Evolutionary conservation across 192 early-diverging fungal species (phyloP).

Genomic region (Piromyces finnis): DNA sequence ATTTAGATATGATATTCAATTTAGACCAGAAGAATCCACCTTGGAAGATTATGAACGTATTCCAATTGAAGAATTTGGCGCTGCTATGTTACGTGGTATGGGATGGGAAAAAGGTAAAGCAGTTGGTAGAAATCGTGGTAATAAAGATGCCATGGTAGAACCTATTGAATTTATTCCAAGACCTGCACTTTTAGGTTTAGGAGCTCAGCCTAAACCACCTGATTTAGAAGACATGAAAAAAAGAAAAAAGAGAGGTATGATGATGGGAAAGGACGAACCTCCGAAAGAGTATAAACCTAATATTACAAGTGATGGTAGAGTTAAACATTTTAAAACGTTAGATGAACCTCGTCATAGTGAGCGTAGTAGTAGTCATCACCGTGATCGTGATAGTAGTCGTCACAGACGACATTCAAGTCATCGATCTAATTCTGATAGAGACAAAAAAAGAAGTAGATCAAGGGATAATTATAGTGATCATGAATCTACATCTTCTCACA

Average conservation of each 20-base stretch:
- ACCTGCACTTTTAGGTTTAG: constrained; percentile 62
- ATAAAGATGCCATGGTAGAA: not conserved
- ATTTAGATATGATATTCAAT: constrained; percentile 38
- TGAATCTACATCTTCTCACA: not conserved
- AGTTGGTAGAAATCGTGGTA: constrained; percentile 24
- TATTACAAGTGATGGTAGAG: not conserved
- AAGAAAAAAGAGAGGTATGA: not conserved
- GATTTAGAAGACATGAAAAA: not conserved
- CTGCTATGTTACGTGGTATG: constrained; percentile 72
- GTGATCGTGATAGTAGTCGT: not conserved
- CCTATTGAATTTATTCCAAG: constrained; percentile 15
- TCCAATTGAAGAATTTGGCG: constrained; percentile 78
- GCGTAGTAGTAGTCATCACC: not conserved
- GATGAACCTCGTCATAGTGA: not conserved
- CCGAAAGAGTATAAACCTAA: not conserved
- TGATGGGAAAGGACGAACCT: not conserved
- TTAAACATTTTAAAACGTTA: not conserved
- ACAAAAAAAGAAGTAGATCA: too few relatives aligned
- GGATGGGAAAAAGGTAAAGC: constrained; percentile 63
- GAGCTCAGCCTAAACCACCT: constrained; percentile 45
- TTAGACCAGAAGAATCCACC: constrained; percentile 40
- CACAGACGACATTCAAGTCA: not conserved
- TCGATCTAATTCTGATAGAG: not conserved
- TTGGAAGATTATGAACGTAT: constrained; percentile 65
- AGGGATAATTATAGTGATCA: not conserved